Base-by-base conservation (phyloP, 495 filamentous ascomycete species). In the Aspergillus hancockii region DNA sequence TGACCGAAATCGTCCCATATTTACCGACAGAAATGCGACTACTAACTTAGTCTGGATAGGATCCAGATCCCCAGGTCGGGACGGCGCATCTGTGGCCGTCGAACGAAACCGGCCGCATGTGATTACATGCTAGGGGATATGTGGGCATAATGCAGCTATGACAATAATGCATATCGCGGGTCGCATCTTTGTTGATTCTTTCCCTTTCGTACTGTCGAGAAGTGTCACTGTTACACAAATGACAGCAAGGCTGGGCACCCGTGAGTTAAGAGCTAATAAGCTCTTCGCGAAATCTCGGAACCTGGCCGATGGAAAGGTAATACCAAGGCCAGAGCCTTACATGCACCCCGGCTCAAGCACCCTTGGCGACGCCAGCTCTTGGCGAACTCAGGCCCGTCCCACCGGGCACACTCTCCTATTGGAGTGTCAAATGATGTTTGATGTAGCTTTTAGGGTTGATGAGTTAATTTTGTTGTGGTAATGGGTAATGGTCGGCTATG, bases 251-350 rank as follows among this genome's bases (percentile, higher is more conserved):
- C 50, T 51, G 49, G 49, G 49, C 49, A 40, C 28, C n/a, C 18
- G 9, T 19, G 16, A 52, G 50, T 52, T 16, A 52, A 52, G 28
- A 18, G 50, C 50, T 56, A 34, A 56, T 56, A 56, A 56, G 54
- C 54, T 50, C 28, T 19, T 14, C 32, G 32, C 23, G 52, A 41
- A 54, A 54, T 23, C 22, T 40, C 32, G 52, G 52, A 54, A 36
- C 6, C 12, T 54, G 13, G 0, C 19, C 31, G 23, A 40, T 32
- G 50, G 50, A 52, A n/a, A 3, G 3, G 3, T 2, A 40, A 40
- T 45, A 45, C 50, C 30, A 52, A 22, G 31, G 30, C 31, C 16
- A 18, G 16, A n/a, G 50, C 34, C 50, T 38, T 36, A 36, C 30
- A n/a, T 2, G 50, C n/a, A 52, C 31, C 25, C 31, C 25, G 14